Conservation (phyloP, 23 red algal species). For the Gracilaria vermiculophylla region DNA sequence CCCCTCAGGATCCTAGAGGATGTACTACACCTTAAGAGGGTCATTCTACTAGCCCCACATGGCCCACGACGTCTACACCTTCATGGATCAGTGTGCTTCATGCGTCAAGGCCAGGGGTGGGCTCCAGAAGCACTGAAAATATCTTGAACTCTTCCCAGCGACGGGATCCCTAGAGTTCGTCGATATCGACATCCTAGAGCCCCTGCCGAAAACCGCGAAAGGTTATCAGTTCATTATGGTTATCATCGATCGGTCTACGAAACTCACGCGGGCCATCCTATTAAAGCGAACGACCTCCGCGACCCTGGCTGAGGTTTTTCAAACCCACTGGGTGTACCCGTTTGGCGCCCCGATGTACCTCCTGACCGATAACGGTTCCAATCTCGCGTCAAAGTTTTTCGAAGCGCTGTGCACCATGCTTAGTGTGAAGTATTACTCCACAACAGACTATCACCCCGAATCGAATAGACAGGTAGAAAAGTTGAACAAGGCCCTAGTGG, state of each 20-base stretch:
- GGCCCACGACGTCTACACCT: slow-evolving; percentile 17
- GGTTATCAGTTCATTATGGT: slow-evolving; percentile 25
- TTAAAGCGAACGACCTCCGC: not conserved
- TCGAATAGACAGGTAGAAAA: slow-evolving; percentile 19
- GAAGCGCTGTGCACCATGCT: not conserved
- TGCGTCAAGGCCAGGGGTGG: not conserved
- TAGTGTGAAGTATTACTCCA: slow-evolving; percentile 4
- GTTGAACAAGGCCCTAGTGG: slow-evolving; percentile 6
- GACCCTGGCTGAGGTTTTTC: not conserved
- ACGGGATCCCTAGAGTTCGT: too few relatives aligned
- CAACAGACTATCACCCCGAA: not conserved
- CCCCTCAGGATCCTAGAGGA: not conserved
- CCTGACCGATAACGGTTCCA: slow-evolving; percentile 19
- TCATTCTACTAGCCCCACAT: slow-evolving; percentile 31
- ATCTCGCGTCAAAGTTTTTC: slow-evolving; percentile 32
- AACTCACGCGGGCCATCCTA: slow-evolving; percentile 23
- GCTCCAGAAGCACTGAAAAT: not conserved
- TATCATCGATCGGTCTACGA: slow-evolving; percentile 36
- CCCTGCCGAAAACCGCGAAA: not conserved
- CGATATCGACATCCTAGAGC: slow-evolving; percentile 23
- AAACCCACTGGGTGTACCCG: not conserved
- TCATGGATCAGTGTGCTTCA: not conserved
- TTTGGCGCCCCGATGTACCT: slow-evolving; percentile 23
- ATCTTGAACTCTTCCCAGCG: slow-evolving; percentile 21
- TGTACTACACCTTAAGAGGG: not conserved